phyloP scores from a whole-genome alignment of 768 basidiomycete genomes.

The Termitomyces sp. region DNA sequence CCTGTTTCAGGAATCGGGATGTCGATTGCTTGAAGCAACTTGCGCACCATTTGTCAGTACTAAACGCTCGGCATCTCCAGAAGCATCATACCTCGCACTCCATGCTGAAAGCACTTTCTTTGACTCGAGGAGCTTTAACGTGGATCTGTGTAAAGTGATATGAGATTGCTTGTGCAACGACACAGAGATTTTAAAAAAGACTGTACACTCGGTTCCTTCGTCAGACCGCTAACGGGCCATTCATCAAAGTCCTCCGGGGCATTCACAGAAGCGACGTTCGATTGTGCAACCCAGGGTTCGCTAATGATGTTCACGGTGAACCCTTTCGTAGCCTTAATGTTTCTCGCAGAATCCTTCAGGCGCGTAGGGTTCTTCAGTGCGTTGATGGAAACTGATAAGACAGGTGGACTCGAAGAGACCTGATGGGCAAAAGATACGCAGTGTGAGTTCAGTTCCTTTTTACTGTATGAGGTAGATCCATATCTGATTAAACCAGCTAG shows the following conservation, averaged over 20 bases:
- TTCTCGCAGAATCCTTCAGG: slow-evolving; percentile 56
- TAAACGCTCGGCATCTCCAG: neutral
- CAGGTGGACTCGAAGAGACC: slow-evolving; percentile 55
- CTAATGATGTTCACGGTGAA: slow-evolving; percentile 76
- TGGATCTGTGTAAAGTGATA: slow-evolving; percentile 25
- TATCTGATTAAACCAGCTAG: slow-evolving; percentile 42
- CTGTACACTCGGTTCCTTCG: slow-evolving; percentile 49
- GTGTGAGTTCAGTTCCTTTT: slow-evolving; percentile 5
- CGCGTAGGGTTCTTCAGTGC: slow-evolving; percentile 10
- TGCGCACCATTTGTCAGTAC: slow-evolving; percentile 19
- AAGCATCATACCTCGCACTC: slow-evolving; percentile 43
- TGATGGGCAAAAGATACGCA: slow-evolving; percentile 21
- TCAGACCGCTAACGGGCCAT: slow-evolving; percentile 60
- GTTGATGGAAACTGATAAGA: slow-evolving; percentile 45
- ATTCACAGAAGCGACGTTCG: slow-evolving; percentile 48
- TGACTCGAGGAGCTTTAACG: slow-evolving; percentile 49
- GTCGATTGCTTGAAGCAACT: slow-evolving; percentile 38
- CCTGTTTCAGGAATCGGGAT: slow-evolving; percentile 34
- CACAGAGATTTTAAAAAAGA: neutral
- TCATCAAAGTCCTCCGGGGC: slow-evolving; percentile 47
- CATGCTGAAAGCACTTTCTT: slow-evolving; percentile 58
- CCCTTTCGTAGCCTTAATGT: slow-evolving; percentile 57
- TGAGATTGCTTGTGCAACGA: neutral
- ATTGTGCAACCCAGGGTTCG: slow-evolving; percentile 57
- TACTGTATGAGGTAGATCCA: neutral